These are phyloP conservation scores for Eucommia ulmoides DNA, from an alignment of 257 asterid genomes.

Conservation along the genomic window DNA sequence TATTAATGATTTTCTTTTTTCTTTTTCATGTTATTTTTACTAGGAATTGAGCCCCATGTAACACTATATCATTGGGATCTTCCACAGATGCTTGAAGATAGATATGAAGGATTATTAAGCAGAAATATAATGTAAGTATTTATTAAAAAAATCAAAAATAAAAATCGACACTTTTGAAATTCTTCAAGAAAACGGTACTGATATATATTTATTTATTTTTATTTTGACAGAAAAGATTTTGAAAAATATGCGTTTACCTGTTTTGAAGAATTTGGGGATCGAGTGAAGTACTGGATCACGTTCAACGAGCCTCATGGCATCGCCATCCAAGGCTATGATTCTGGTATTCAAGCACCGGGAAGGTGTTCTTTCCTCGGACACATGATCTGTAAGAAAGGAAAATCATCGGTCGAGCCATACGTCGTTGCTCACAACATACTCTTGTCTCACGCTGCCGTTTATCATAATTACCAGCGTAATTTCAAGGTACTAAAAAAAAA, in stretches of 20 bases:
- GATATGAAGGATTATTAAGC: slow-evolving; percentile 52
- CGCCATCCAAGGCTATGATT: slow-evolving; percentile 64
- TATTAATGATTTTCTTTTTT: neutral
- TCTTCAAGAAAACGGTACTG: neutral
- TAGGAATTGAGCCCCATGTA: slow-evolving; percentile 68
- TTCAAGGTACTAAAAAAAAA: slow-evolving; percentile 52
- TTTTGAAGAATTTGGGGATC: slow-evolving; percentile 64
- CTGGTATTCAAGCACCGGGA: slow-evolving; percentile 85
- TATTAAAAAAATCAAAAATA: neutral
- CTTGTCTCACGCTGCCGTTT: slow-evolving; percentile 70
- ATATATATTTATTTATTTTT: too few species aligned
- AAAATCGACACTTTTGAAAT: neutral
- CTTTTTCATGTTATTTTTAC: too few species aligned
- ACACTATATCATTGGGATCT: slow-evolving; percentile 91
- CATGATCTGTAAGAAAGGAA: slow-evolving; percentile 50
- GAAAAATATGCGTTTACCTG: slow-evolving; percentile 57
- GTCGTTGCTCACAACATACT: slow-evolving; percentile 62
- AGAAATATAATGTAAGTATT: slow-evolving; percentile 44
- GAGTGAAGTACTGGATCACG: slow-evolving; percentile 57
- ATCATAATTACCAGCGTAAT: slow-evolving; percentile 32
- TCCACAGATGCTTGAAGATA: slow-evolving; percentile 63
- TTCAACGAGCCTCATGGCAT: slow-evolving; percentile 86
- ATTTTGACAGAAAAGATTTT: slow-evolving; percentile 45
- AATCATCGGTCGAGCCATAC: slow-evolving; percentile 68
- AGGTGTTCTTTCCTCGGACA: slow-evolving; percentile 74